Evolutionary conservation across 2,329 filamentous ascomycete species (phyloP), one percentile per base, ranked within the genome.

Genomic region (Phoma herbarum): DNA sequence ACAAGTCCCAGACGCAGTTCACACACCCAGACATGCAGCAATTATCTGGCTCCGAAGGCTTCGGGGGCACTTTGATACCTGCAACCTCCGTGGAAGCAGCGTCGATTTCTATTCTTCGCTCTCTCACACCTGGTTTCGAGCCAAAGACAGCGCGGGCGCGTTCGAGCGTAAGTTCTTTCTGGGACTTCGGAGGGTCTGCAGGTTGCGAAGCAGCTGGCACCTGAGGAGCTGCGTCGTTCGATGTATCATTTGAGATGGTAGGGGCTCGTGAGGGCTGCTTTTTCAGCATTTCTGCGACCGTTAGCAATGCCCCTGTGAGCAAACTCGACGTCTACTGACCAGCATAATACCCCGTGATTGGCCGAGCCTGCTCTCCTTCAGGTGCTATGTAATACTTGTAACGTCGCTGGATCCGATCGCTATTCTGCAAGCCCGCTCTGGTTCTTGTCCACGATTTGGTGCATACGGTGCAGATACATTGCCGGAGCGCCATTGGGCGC

Each of bases 11-110:
- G 2, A 98, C 95, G 77, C 95, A 99, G 76, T 98, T 93, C 47
- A 97, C 94, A 75, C 95, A 99, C 3, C 95, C 95, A 72, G 91
- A 95, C 95, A 99, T 99, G 79, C 95, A 99, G 84, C 95, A 99
- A 74, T 99, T 97, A 71, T 98, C 95, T 3, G 95, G 95, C 78
- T 99, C 94, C 46, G 87, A 84, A 1, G 95, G 95, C 46, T 86
- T 86, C 0, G 93, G 93, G 2, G 95, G 95, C 4, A 98, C 90
- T 18, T 87, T 79, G 1, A 98, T 85, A 3, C 93, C 94, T 1
- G 91, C 93, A 54, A 97, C 82, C 60, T 87, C 81, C 9, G 81
- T 85, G 48, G 87, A 87, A 61, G 85, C 82, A 14, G 83, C 80
- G 12, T 86, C 80, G 33, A 87, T 83, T 43, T 86, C 82, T 59